Evolutionary conservation across 306 rosid genomes (phyloP).

Genomic region (Casuarina glauca): DNA sequence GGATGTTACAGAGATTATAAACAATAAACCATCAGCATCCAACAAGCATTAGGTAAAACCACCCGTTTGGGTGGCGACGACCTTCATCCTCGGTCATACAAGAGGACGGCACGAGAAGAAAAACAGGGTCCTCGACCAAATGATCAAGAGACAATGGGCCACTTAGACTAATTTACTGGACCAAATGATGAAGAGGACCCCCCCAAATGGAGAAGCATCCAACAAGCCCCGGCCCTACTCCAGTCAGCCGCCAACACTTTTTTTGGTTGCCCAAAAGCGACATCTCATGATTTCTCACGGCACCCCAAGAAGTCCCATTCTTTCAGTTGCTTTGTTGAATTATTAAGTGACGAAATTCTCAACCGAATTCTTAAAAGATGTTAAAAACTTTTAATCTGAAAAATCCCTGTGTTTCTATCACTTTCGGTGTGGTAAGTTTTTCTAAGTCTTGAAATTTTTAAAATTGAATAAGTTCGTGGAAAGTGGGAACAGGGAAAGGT

Average conservation of each 20-base stretch:
- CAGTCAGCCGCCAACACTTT: not conserved
- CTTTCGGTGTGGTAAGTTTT: not conserved
- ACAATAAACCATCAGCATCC: too few relatives aligned
- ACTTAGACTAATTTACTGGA: conserved; percentile 39
- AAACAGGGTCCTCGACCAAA: conserved; percentile 16
- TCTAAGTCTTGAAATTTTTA: not conserved
- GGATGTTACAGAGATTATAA: too few relatives aligned
- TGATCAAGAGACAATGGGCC: conserved; percentile 27
- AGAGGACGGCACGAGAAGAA: not conserved
- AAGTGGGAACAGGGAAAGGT: conserved; percentile 5
- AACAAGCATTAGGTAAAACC: conserved; percentile 9
- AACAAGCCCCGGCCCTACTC: conserved; percentile 11
- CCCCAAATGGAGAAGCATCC: conserved; percentile 33
- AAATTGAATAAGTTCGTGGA: not conserved
- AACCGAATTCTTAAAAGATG: too few relatives aligned
- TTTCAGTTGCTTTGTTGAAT: not conserved
- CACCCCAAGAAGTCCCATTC: not conserved
- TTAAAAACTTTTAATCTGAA: too few relatives aligned
- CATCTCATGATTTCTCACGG: not conserved
- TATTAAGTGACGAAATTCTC: not conserved
- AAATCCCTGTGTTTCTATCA: not conserved
- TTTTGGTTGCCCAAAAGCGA: not conserved
- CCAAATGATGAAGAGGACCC: conserved; percentile 3
- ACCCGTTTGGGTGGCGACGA: not conserved
- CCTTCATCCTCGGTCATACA: not conserved